Evolutionary conservation across 805 yeast species (phyloP).

Genomic region (Metschnikowia santaceciliae): DNA sequence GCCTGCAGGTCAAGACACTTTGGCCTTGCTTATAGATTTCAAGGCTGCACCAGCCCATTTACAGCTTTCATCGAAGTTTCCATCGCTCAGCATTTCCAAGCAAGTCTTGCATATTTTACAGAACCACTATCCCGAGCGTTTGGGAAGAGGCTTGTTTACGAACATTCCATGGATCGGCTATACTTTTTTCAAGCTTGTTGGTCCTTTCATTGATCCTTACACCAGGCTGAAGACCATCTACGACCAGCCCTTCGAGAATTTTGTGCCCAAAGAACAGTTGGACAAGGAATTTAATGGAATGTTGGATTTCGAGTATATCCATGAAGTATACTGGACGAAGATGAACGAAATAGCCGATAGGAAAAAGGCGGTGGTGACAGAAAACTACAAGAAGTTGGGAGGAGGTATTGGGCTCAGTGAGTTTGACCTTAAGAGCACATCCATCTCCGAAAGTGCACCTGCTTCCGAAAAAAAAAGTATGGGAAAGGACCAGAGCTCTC

Average conservation of each 20-base stretch:
- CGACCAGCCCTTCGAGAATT: slow-evolving; percentile 54
- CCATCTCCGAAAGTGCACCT: background rate
- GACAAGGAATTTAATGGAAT: slow-evolving; percentile 48
- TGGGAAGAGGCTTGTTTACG: slow-evolving; percentile 20
- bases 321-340: slow-evolving; percentile 51
- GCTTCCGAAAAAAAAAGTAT: background rate
- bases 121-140: slow-evolving; percentile 20
- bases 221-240: slow-evolving; percentile 55
- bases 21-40: slow-evolving; percentile 54
- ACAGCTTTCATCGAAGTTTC: slow-evolving; percentile 40
- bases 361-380: slow-evolving; percentile 30
- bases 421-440: slow-evolving; percentile 39
- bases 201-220: slow-evolving; percentile 49
- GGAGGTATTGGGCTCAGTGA: slow-evolving; percentile 52
- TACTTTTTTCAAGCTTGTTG: slow-evolving; percentile 19
- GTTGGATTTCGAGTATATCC: slow-evolving; percentile 49
- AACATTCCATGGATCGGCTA: slow-evolving; percentile 21
- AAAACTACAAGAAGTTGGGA: slow-evolving; percentile 43
- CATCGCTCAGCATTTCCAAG: slow-evolving; percentile 45
- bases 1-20: slow-evolving; percentile 57
- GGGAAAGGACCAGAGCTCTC: background rate
- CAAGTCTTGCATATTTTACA: slow-evolving; percentile 21
- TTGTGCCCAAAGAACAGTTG: slow-evolving; percentile 50
- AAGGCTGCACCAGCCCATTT: slow-evolving; percentile 41
- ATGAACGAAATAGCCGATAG: slow-evolving; percentile 41